A percentile compares a stretch with the other conserved stretches of the same genome.
These are phyloP conservation scores for Symbiodinium natans DNA, from an alignment of 73 alveolate genomes.

Conservation along the genomic window DNA sequence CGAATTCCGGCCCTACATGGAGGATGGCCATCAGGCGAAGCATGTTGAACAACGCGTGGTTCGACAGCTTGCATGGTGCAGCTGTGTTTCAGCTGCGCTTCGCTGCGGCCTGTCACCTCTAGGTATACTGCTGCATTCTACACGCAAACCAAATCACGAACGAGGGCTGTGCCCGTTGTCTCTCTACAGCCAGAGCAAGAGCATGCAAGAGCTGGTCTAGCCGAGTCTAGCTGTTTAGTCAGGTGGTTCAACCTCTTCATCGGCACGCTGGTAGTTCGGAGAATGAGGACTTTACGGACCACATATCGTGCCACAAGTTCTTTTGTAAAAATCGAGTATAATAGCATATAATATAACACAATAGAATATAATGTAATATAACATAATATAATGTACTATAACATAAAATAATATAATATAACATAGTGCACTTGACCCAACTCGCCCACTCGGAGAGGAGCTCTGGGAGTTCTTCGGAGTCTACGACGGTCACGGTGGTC, in stretches of 20 bases:
- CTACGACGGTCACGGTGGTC: slow-evolving; percentile 98
- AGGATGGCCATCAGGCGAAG: slow-evolving; percentile 75
- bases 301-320: background rate
- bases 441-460: slow-evolving; percentile 49
- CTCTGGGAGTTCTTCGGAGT: slow-evolving; percentile 95
- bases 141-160: too few species aligned
- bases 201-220: too few species aligned
- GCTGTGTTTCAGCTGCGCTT: background rate
- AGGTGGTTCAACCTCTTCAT: slow-evolving; percentile 79
- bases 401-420: too few species aligned
- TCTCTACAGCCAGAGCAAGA: too few species aligned
- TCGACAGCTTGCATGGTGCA: background rate
- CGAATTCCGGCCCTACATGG: slow-evolving; percentile 88
- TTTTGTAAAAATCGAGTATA: background rate
- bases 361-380: background rate
- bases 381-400: too few species aligned
- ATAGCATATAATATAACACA: too few species aligned
- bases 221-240: too few species aligned
- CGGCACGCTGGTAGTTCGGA: slow-evolving; percentile 25
- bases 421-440: too few species aligned
- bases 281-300: slow-evolving; percentile 34
- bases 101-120: too few species aligned
- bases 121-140: too few species aligned
- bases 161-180: too few species aligned
- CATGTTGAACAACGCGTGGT: too few species aligned